Conservation (phyloP, 1,284 basidiomycete species). For the Ganoderma lucidum region DNA sequence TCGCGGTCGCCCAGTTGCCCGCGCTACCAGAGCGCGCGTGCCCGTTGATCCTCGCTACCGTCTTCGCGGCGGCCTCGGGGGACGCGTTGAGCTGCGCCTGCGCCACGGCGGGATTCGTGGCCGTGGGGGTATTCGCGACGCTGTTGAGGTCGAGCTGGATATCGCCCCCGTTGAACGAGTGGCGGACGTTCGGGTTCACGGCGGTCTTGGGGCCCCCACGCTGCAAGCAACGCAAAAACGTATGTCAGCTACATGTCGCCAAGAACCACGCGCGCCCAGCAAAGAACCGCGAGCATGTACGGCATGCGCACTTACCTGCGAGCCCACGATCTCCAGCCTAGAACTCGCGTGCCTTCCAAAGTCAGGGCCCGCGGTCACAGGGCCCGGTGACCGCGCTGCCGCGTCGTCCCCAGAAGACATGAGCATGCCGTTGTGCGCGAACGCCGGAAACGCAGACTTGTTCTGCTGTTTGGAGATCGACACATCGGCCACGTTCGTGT, state of each 20-base stretch:
- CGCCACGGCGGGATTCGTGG: constrained; percentile 48
- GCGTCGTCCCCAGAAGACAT: constrained; percentile 68
- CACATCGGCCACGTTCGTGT: constrained; percentile 73
- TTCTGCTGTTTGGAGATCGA: constrained; percentile 66
- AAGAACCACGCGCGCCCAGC: constrained; percentile 5
- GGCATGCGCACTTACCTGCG: constrained; percentile 57
- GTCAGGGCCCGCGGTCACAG: constrained; percentile 83
- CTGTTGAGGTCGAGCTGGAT: constrained; percentile 61
- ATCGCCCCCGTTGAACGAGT: constrained; percentile 78
- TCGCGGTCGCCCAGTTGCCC: constrained; percentile 75
- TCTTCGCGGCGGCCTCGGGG: constrained; percentile 34
- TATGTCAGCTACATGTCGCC: constrained; percentile 25
- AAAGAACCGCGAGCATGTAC: constrained; percentile 13
- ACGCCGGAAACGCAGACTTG: constrained; percentile 83
- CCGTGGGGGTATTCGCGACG: constrained; percentile 49
- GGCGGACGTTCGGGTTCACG: constrained; percentile 64
- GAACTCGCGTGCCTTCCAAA: constrained; percentile 76
- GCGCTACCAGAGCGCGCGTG: constrained; percentile 80
- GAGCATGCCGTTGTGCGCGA: constrained; percentile 75
- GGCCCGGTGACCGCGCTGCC: constrained; percentile 73
- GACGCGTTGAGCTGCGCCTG: constrained; percentile 55
- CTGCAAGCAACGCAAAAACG: constrained; percentile 38
- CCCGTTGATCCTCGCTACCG: constrained; percentile 55
- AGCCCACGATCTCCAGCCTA: constrained; percentile 74
- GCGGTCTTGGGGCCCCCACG: constrained; percentile 59